Evolutionary conservation across 2,329 filamentous ascomycete species (phyloP).

Genomic region (Aurifilum marmelostoma): DNA sequence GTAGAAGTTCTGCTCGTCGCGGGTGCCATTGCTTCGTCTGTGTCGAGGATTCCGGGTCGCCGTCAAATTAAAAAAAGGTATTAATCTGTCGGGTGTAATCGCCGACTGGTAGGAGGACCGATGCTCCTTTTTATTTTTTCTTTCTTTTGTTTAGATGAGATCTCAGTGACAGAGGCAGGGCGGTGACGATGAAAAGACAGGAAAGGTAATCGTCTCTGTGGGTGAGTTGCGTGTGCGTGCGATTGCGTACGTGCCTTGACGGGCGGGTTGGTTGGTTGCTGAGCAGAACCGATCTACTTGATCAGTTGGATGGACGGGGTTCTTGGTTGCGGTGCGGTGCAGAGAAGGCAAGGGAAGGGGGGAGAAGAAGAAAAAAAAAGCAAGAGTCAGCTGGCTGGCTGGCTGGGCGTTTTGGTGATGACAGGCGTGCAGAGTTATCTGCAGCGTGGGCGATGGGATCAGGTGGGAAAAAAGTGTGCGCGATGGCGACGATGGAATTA

Average conservation of each 20-base stretch:
- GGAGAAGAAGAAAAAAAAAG: not conserved
- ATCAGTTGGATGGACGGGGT: not conserved
- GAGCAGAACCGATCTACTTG: constrained; percentile 18
- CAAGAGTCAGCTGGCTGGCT: constrained; percentile 17
- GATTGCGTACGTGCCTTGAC: constrained; percentile 9
- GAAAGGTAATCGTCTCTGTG: not conserved
- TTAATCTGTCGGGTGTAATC: not conserved
- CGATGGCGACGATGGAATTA: constrained; percentile 29
- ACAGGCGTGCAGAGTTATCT: constrained; percentile 13
- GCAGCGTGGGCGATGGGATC: constrained; percentile 21
- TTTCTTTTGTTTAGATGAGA: not conserved
- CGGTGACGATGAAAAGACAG: not conserved
- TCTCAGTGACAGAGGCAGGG: not conserved
- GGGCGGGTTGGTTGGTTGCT: constrained; percentile 8
- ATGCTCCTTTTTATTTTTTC: no score
- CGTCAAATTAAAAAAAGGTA: not conserved
- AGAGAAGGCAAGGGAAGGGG: not conserved
- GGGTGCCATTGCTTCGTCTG: constrained; percentile 40
- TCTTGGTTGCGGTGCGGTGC: constrained; percentile 3
- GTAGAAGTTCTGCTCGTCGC: constrained; percentile 39
- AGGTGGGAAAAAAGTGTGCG: constrained; percentile 24
- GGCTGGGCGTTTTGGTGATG: constrained; percentile 11
- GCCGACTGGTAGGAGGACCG: not conserved
- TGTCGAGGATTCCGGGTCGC: not conserved
- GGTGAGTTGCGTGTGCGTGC: not conserved